Percentiles rank a stretch among this genome's conserved stretches.
These are phyloP conservation scores for Larix kaempferi DNA, from an alignment of 75 land plant genomes.

Conservation along the genomic window DNA sequence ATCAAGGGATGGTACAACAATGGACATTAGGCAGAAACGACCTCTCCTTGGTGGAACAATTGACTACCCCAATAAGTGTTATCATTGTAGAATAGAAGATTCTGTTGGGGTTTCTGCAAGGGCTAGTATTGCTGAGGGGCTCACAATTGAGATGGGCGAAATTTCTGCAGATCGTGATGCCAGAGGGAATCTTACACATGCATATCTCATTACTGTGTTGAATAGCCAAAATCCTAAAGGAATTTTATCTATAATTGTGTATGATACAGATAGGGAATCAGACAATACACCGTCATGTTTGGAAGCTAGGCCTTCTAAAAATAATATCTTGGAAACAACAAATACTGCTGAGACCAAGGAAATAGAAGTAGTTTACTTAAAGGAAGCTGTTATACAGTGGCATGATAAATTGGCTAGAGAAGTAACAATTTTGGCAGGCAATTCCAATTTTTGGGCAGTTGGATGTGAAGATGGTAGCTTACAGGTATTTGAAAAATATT, in stretches of 20 bases:
- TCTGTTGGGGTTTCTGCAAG: slow-evolving; percentile 43
- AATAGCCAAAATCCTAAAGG: slow-evolving; percentile 21
- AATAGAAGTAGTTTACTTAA: slow-evolving; percentile 64
- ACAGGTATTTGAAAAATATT: slow-evolving; percentile 45
- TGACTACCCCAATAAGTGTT: slow-evolving; percentile 4
- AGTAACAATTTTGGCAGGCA: slow-evolving; percentile 77
- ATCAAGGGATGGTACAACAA: neutral
- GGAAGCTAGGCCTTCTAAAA: slow-evolving; percentile 71
- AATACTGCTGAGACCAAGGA: slow-evolving; percentile 44
- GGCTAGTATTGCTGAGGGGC: slow-evolving; percentile 41
- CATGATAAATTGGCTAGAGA: slow-evolving; percentile 74
- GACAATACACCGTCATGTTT: slow-evolving; percentile 51
- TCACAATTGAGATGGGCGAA: slow-evolving; percentile 52
- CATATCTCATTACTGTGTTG: slow-evolving; percentile 17
- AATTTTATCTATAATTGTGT: slow-evolving; percentile 57
- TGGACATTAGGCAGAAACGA: slow-evolving; percentile 11
- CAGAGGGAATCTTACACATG: slow-evolving; percentile 26
- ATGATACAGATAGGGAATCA: slow-evolving; percentile 52
- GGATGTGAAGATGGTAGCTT: slow-evolving; percentile 77
- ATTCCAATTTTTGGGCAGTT: slow-evolving; percentile 74
- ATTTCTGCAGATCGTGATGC: neutral
- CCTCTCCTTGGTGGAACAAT: neutral
- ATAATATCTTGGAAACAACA: slow-evolving; percentile 37
- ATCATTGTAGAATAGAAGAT: slow-evolving; percentile 15
- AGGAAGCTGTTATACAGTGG: slow-evolving; percentile 71